Base-by-base conservation (phyloP, 352 stramenopile genomes). In the Elongisporangium prolatum region DNA sequence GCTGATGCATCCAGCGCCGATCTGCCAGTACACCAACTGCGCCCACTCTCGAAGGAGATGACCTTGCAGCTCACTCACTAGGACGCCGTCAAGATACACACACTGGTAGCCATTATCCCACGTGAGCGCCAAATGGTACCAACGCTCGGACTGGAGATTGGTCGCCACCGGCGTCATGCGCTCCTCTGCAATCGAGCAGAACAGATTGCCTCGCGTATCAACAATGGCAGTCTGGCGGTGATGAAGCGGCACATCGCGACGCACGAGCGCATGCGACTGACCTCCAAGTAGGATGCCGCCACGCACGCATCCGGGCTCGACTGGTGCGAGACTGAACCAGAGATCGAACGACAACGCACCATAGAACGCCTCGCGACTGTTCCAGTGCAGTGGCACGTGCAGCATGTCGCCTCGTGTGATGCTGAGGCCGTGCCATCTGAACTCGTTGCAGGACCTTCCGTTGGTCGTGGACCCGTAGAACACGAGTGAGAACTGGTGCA, bases 101-200 rank as follows among this genome's bases (percentile, higher is more conserved):
- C 51, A 59, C 25, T 86, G 54, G 34, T 74, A 66, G 20, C 47
- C 63, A 40, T 22, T 49, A 3, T 69, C 66, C 59, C 81, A 91
- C 11, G 75, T 80, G 3, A 88, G 67, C 11, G 78, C 75, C 38
- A 89, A 57, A 64, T 91, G 77, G 59, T 91, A 89, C 81, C 81
- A 91, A 17, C 82, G 78, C 44, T 69, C 77, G 6, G 72, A 66
- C n/a, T 63, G 51, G 0, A 91, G 67, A 22, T 91, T 79, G 9
- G 61, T 63, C 6, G 73, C 75, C 4, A 91, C 68, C 21, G 34
- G 79, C 70, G 22, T 77, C 59, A 0, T 79, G 68, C 16, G 67
- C 71, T n/a, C 71, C 61, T 80, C 68, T 0, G 88, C 61, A 55
- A 88, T 72, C 22, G 69, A 82, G 48, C 70, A 82, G 64, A 69